Evolutionary conservation across 129 eudicot species (phyloP).

Genomic region (Ambrosia artemisiifolia): DNA sequence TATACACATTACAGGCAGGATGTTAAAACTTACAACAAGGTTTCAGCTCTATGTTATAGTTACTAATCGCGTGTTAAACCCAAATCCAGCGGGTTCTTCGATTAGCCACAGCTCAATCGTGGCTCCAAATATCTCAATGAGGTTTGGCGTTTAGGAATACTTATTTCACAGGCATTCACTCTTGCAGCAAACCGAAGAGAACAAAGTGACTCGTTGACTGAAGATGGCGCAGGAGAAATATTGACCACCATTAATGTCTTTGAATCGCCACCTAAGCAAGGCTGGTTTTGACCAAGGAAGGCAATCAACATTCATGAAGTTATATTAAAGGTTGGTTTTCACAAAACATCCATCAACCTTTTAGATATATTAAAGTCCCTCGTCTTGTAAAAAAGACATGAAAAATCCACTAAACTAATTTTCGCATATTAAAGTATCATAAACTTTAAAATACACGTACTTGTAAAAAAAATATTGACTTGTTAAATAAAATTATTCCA

Average conservation of each 20-base stretch:
- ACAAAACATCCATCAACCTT: too few species aligned
- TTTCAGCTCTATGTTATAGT: slow-evolving; percentile 30
- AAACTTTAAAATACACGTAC: too few species aligned
- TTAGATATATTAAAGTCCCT: too few species aligned
- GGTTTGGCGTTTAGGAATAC: slow-evolving; percentile 89
- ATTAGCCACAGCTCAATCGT: slow-evolving; percentile 68
- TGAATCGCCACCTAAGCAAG: slow-evolving; percentile 97
- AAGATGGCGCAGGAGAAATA: slow-evolving; percentile 75
- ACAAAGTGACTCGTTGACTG: slow-evolving; percentile 76
- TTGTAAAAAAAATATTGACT: too few species aligned
- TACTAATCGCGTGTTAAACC: slow-evolving; percentile 18
- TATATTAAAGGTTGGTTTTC: background rate
- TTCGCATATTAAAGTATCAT: too few species aligned
- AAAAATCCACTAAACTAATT: too few species aligned
- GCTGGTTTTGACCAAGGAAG: slow-evolving; percentile 44
- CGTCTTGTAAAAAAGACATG: too few species aligned
- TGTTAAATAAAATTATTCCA: too few species aligned
- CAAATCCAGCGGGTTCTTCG: background rate
- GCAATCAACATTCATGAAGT: background rate
- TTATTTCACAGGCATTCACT: slow-evolving; percentile 93
- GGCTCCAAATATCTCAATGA: slow-evolving; percentile 57
- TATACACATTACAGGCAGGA: slow-evolving; percentile 49
- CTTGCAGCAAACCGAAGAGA: slow-evolving; percentile 92
- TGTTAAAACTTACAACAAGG: slow-evolving; percentile 38
- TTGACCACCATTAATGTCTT: slow-evolving; percentile 92